These are phyloP conservation scores for Chytriomyces sp. DNA, from an alignment of 192 early-diverging fungal genomes.

Conservation along the genomic window DNA sequence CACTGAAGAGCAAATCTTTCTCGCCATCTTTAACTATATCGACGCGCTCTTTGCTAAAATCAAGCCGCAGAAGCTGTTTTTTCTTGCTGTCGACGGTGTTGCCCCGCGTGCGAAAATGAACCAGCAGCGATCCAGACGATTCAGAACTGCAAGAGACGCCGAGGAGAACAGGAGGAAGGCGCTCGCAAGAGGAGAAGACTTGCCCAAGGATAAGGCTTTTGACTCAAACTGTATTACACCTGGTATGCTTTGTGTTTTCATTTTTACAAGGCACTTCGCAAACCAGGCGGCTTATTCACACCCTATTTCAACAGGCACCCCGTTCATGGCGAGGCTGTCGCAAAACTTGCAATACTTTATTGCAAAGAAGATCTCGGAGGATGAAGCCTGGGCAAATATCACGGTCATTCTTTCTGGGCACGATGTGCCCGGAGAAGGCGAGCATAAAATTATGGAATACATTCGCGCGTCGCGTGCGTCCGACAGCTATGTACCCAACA, in stretches of 20 bases:
- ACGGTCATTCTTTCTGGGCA: slow-evolving; percentile 93
- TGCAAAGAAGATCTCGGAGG: slow-evolving; percentile 82
- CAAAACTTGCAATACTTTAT: slow-evolving; percentile 87
- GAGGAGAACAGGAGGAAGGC: slow-evolving; percentile 66
- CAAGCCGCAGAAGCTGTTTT: slow-evolving; percentile 92
- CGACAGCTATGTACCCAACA: slow-evolving; percentile 87
- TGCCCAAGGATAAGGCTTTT: slow-evolving; percentile 59
- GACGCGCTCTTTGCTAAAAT: slow-evolving; percentile 92
- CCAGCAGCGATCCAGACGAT: slow-evolving; percentile 63
- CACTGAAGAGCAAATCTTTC: slow-evolving; percentile 92
- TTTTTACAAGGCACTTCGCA: neutral
- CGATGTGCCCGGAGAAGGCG: slow-evolving; percentile 96
- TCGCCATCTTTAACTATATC: slow-evolving; percentile 95
- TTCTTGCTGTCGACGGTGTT: slow-evolving; percentile 88
- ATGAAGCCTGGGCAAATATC: slow-evolving; percentile 82
- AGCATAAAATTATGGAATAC: slow-evolving; percentile 99
- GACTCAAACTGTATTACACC: slow-evolving; percentile 69
- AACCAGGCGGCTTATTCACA: neutral
- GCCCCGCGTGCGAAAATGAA: slow-evolving; percentile 70
- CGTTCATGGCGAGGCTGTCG: slow-evolving; percentile 92
- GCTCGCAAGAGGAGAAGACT: slow-evolving; percentile 71
- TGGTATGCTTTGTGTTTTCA: slow-evolving; percentile 32
- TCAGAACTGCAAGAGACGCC: slow-evolving; percentile 61
- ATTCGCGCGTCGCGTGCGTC: slow-evolving; percentile 80
- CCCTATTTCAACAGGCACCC: slow-evolving; percentile 66